Conservation (phyloP, 2,329 filamentous ascomycete genomes). For the Arthrobotrys sphaeroides region DNA sequence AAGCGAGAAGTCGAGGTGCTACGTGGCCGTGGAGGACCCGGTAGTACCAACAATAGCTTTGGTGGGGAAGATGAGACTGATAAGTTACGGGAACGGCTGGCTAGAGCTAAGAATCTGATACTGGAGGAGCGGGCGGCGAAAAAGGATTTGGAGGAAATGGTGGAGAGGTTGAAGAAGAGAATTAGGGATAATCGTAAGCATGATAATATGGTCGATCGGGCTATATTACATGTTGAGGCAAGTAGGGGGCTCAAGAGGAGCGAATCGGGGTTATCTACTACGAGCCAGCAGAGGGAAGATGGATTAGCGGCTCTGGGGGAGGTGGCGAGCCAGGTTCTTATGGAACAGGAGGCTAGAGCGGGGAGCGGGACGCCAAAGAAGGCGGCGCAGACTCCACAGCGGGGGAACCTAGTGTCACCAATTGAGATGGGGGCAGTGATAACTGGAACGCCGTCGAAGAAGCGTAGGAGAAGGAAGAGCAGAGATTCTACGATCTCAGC, state of each 20-base stretch:
- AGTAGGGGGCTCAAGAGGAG: slow-evolving; percentile 45
- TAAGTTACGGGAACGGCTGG: slow-evolving; percentile 43
- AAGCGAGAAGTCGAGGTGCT: slow-evolving; percentile 56
- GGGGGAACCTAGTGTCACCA: slow-evolving; percentile 52
- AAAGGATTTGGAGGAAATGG: slow-evolving; percentile 56
- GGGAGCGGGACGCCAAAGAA: slow-evolving; percentile 33
- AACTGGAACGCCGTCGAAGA: slow-evolving; percentile 44
- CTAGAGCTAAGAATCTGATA: slow-evolving; percentile 48
- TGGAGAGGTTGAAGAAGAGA: slow-evolving; percentile 56
- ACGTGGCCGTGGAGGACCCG: slow-evolving; percentile 1
- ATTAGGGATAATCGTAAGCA: slow-evolving; percentile 57
- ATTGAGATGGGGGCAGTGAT: slow-evolving; percentile 51
- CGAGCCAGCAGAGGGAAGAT: slow-evolving; percentile 52
- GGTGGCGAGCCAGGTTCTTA: slow-evolving; percentile 57
- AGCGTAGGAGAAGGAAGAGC: slow-evolving; percentile 54
- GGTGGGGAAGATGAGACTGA: slow-evolving; percentile 44
- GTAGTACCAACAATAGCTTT: slow-evolving; percentile 38
- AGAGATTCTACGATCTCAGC: slow-evolving; percentile 57
- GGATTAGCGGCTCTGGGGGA: slow-evolving; percentile 56
- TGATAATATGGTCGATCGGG: slow-evolving; percentile 53
- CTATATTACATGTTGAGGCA: slow-evolving; percentile 36
- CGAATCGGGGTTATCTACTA: slow-evolving; percentile 35
- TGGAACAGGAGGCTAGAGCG: slow-evolving; percentile 54
- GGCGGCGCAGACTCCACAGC: background rate
- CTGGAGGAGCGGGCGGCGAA: slow-evolving; percentile 38